phyloP scores from a whole-genome alignment of 2,329 filamentous ascomycete genomes.

The Alternaria atra region DNA sequence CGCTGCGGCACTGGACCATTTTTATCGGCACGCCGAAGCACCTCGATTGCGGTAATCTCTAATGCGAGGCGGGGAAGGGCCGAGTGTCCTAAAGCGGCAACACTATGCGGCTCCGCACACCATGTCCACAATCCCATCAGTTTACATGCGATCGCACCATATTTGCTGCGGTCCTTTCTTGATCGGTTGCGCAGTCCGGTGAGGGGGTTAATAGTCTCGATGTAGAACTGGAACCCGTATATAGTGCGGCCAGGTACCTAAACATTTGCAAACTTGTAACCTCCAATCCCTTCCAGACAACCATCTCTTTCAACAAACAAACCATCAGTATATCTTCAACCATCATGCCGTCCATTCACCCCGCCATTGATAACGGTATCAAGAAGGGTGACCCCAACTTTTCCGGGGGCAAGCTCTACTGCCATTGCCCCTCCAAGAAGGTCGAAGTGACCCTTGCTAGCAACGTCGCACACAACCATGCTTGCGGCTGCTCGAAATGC shows the following conservation, averaged over 20 bases:
- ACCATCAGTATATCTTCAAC: conserved; percentile 1
- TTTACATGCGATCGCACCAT: conserved; percentile 18
- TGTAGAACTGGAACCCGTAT: conserved; percentile 3
- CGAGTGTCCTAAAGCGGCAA: conserved; percentile 24
- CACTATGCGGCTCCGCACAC: conserved; percentile 25
- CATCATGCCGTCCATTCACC: conserved; percentile 63
- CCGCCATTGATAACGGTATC: conserved; percentile 69
- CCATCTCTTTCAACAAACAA: not conserved
- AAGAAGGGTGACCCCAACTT: conserved; percentile 64
- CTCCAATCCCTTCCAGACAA: not conserved
- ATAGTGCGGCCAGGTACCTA: conserved; percentile 6
- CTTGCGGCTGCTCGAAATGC: conserved; percentile 76
- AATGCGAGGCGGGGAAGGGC: conserved; percentile 18
- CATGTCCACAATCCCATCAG: conserved; percentile 16
- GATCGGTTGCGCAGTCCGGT: conserved; percentile 20
- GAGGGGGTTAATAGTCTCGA: conserved; percentile 14
- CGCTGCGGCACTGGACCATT: not conserved
- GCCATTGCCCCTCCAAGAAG: conserved; percentile 65
- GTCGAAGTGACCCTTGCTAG: conserved; percentile 66
- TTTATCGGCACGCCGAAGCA: not conserved
- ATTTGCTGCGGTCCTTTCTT: not conserved
- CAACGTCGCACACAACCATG: conserved; percentile 74
- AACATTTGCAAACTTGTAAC: not conserved
- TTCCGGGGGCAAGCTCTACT: conserved; percentile 68
- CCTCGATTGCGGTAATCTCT: not conserved